These are phyloP conservation scores for Penicillium sp. DNA, from an alignment of 2,329 filamentous ascomycete genomes.

Conservation along the genomic window DNA sequence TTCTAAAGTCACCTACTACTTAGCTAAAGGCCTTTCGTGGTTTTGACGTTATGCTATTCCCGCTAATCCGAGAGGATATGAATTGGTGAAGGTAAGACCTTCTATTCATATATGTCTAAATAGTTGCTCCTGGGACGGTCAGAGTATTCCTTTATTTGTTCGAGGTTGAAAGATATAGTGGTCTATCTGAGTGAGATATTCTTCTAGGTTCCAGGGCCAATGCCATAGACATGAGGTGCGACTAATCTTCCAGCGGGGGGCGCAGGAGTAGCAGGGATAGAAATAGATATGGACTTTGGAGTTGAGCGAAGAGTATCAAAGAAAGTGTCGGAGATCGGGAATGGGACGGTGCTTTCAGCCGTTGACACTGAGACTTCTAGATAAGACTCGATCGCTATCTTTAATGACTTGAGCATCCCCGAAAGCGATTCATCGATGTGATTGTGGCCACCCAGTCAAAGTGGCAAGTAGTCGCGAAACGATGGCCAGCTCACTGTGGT, in stretches of 20 bases:
- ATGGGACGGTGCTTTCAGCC: not conserved
- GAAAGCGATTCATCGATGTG: not conserved
- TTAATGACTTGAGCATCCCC: not conserved
- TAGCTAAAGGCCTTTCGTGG: too few relatives aligned
- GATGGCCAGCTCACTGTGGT: not conserved
- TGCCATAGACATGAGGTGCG: not conserved
- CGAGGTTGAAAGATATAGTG: too few relatives aligned
- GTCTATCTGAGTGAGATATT: too few relatives aligned
- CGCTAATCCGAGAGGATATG: too few relatives aligned
- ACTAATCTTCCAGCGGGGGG: not conserved
- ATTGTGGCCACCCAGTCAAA: not conserved
- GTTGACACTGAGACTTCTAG: not conserved
- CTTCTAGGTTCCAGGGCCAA: not conserved
- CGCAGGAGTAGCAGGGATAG: not conserved
- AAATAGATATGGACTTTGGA: not conserved
- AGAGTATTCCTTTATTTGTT: too few relatives aligned
- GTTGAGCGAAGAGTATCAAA: not conserved
- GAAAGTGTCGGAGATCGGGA: not conserved
- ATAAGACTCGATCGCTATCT: not conserved
- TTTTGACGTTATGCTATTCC: too few relatives aligned
- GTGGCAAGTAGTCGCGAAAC: not conserved
- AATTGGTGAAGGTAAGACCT: too few relatives aligned
- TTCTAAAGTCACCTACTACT: too few relatives aligned
- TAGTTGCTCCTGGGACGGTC: too few relatives aligned
- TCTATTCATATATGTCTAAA: too few relatives aligned